Conservation (phyloP, 192 early-diverging fungal species). For the Helicostylum pulchrum region DNA sequence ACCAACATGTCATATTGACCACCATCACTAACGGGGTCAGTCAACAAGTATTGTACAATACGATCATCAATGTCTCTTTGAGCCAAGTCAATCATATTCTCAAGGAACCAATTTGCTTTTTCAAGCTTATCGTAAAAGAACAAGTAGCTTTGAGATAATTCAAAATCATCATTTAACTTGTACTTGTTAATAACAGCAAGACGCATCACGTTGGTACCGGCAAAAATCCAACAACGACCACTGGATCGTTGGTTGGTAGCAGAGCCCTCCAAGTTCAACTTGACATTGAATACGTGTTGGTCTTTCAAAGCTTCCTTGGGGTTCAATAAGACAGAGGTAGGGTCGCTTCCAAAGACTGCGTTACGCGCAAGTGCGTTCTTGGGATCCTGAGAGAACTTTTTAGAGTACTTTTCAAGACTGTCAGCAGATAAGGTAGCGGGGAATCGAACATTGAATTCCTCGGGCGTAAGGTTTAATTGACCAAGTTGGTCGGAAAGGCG, state of each 20-base stretch:
- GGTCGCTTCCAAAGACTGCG: constrained; percentile 58
- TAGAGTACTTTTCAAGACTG: constrained; percentile 27
- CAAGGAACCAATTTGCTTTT: constrained; percentile 81
- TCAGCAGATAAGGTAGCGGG: constrained; percentile 18
- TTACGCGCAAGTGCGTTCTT: constrained; percentile 70
- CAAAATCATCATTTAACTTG: constrained; percentile 70
- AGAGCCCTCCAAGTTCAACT: constrained; percentile 49
- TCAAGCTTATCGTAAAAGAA: constrained; percentile 70
- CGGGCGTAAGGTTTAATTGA: not conserved
- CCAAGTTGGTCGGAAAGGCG: not conserved
- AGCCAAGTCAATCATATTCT: constrained; percentile 65
- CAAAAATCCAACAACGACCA: constrained; percentile 84
- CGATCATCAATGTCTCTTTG: constrained; percentile 62
- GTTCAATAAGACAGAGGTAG: constrained; percentile 57
- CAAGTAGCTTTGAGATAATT: constrained; percentile 73
- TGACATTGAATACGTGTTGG: constrained; percentile 53
- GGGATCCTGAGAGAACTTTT: constrained; percentile 53
- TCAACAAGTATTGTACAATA: constrained; percentile 66
- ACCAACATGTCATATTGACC: constrained; percentile 83
- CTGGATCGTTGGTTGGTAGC: constrained; percentile 73
- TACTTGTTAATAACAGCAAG: constrained; percentile 54
- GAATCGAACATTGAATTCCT: not conserved
- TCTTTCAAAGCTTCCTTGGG: constrained; percentile 51
- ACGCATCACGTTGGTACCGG: constrained; percentile 70
- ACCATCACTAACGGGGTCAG: constrained; percentile 64